These are phyloP conservation scores for Tripterygium wilfordii DNA, from an alignment of 177 flowering plant genomes.

Conservation along the genomic window DNA sequence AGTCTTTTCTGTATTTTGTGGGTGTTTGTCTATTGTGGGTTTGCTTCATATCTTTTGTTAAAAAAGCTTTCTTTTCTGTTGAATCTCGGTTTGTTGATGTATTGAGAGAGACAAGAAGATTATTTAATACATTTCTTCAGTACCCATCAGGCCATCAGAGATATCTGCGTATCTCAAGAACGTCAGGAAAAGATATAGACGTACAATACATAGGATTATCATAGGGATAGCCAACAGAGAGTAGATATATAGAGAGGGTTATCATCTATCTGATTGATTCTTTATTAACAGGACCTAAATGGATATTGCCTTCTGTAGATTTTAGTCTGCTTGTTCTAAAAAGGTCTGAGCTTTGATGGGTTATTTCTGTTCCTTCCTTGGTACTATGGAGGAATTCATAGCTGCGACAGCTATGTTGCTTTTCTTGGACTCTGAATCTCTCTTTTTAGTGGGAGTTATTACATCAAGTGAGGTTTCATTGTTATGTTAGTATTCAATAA, in stretches of 20 bases:
- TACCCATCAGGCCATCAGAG: background rate
- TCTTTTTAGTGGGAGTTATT: constrained; percentile 16
- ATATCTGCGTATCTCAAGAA: constrained; percentile 13
- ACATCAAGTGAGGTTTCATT: constrained; percentile 12
- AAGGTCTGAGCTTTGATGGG: constrained; percentile 19
- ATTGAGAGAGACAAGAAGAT: background rate
- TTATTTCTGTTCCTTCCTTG: constrained; percentile 11
- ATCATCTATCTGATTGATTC: constrained; percentile 10
- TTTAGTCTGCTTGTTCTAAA: constrained; percentile 3
- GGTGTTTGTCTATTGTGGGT: no score
- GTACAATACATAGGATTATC: constrained; percentile 5
- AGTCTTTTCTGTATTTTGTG: no score
- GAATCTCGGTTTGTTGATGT: no score
- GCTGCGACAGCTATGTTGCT: constrained; percentile 28
- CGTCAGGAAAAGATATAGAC: constrained; percentile 18
- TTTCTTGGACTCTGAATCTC: constrained; percentile 22
- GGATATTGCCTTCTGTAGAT: constrained; percentile 7
- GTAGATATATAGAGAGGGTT: background rate
- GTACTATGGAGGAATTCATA: constrained; percentile 22
- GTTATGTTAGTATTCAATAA: background rate
- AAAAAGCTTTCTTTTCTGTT: no score
- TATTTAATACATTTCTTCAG: background rate
- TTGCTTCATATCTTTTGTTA: no score
- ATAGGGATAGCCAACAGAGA: constrained; percentile 45
- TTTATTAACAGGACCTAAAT: constrained; percentile 18